Evolutionary conservation across 1,284 basidiomycete species (phyloP).

Genomic region (Austroboletus novae-zelandiae): DNA sequence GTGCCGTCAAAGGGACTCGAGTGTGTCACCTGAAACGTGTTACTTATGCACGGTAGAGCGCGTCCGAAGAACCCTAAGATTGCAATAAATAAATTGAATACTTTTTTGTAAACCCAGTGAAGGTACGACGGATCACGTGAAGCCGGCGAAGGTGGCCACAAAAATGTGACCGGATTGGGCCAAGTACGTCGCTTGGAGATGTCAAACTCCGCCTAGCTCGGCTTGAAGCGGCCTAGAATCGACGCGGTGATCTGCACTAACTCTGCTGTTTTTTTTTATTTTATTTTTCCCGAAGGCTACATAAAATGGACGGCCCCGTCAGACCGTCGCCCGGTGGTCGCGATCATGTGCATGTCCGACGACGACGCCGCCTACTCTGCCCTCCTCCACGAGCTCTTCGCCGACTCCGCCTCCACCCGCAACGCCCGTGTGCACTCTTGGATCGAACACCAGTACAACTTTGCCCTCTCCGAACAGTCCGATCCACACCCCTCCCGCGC

Average conservation of each 20-base stretch:
- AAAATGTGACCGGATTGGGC: too few relatives aligned
- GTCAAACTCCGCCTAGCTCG: too few relatives aligned
- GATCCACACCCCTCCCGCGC: conserved; percentile 24
- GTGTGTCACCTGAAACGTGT: neutral
- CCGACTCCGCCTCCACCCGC: conserved; percentile 22
- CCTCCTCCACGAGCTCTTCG: conserved; percentile 28
- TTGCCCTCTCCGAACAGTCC: conserved; percentile 28
- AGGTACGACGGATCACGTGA: neutral
- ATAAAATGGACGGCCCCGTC: too few relatives aligned
- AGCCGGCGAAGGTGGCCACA: too few relatives aligned
- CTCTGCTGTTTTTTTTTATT: too few relatives aligned
- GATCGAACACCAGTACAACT: conserved; percentile 36
- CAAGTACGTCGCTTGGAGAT: too few relatives aligned
- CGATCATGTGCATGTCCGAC: conserved; percentile 21
- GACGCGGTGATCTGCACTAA: too few relatives aligned
- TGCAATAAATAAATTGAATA: neutral
- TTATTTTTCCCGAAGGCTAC: too few relatives aligned
- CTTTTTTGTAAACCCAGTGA: neutral
- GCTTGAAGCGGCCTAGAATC: too few relatives aligned
- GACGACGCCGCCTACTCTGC: conserved; percentile 30
- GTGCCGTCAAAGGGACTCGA: neutral
- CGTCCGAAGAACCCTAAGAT: neutral
- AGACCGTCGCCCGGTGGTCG: neutral
- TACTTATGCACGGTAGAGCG: neutral
- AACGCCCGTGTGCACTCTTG: conserved; percentile 32